phyloP scores from a whole-genome alignment of 2,329 filamentous ascomycete species.

The Chaetomiaceae sp. region DNA sequence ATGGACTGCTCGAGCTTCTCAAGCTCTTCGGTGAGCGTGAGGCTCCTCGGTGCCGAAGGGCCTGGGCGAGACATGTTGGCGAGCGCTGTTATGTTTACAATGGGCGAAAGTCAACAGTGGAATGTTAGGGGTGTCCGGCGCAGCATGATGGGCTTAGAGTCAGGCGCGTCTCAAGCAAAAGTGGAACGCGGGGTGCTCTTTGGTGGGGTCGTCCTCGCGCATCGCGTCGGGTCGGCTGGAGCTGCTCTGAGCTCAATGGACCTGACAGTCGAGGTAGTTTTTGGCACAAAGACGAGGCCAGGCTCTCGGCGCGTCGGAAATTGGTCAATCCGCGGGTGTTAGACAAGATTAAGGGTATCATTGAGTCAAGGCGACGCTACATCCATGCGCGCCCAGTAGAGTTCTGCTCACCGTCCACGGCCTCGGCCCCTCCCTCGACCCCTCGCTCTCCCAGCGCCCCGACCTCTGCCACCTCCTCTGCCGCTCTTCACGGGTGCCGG shows the following conservation, averaged over 20 bases:
- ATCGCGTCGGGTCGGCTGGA: too few species aligned
- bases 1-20: constrained; percentile 96
- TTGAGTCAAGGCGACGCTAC: too few species aligned
- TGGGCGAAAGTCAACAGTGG: constrained; percentile 10
- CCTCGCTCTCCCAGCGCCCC: constrained; percentile 25
- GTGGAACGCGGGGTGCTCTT: constrained; percentile 17
- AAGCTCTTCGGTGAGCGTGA: constrained; percentile 89
- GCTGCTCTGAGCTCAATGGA: too few species aligned
- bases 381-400: too few species aligned
- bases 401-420: constrained; percentile 26
- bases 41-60: constrained; percentile 42
- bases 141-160: background rate
- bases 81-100: constrained; percentile 4
- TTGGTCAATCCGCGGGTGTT: too few species aligned
- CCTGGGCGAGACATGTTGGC: constrained; percentile 44
- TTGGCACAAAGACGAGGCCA: too few species aligned
- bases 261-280: too few species aligned
- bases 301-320: too few species aligned
- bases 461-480: constrained; percentile 32
- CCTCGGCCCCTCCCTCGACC: constrained; percentile 29
- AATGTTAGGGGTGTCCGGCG: constrained; percentile 10
- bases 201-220: constrained; percentile 8
- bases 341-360: too few species aligned
- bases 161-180: constrained; percentile 7
- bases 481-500: constrained; percentile 32